A percentile compares a stretch with the other conserved stretches of the same genome.
Evolutionary conservation across 768 basidiomycete species (phyloP).

Genomic region (Amanita subjunquillea): DNA sequence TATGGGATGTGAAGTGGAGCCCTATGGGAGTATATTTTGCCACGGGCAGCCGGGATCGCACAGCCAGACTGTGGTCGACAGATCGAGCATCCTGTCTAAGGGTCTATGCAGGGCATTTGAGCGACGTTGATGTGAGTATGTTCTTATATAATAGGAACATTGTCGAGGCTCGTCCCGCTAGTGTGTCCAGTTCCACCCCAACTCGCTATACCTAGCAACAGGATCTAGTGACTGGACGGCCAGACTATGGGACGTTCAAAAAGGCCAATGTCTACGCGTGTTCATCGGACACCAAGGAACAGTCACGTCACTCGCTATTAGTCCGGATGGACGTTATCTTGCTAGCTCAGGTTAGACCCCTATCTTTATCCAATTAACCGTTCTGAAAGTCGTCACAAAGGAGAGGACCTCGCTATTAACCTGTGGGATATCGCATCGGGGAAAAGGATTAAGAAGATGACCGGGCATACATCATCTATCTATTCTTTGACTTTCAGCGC

Average conservation of each 20-base stretch:
- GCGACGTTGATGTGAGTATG: constrained; percentile 87
- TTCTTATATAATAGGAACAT: background rate
- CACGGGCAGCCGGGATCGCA: constrained; percentile 86
- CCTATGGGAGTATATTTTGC: constrained; percentile 99
- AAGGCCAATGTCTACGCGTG: constrained; percentile 86
- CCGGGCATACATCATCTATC: constrained; percentile 82
- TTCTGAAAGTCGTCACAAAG: constrained; percentile 22
- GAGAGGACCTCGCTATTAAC: constrained; percentile 88
- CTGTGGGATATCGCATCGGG: constrained; percentile 97
- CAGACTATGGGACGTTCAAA: constrained; percentile 96
- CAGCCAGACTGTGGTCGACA: constrained; percentile 93
- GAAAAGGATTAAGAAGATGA: constrained; percentile 92
- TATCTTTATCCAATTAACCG: background rate
- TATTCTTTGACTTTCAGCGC: constrained; percentile 88
- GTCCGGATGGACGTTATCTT: constrained; percentile 89
- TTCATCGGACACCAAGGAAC: constrained; percentile 93
- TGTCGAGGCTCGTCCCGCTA: constrained; percentile 18
- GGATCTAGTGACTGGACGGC: constrained; percentile 96
- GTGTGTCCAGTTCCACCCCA: constrained; percentile 96
- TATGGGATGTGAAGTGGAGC: constrained; percentile 99
- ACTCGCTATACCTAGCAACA: constrained; percentile 93
- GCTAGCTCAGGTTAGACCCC: constrained; percentile 66
- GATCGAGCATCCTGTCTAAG: constrained; percentile 80
- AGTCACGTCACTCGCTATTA: constrained; percentile 78
- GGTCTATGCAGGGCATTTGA: constrained; percentile 92